Percentiles rank a stretch among this genome's conserved stretches.
Evolutionary conservation across 2,329 filamentous ascomycete genomes (phyloP).

Genomic region (Claviceps fusiformis): DNA sequence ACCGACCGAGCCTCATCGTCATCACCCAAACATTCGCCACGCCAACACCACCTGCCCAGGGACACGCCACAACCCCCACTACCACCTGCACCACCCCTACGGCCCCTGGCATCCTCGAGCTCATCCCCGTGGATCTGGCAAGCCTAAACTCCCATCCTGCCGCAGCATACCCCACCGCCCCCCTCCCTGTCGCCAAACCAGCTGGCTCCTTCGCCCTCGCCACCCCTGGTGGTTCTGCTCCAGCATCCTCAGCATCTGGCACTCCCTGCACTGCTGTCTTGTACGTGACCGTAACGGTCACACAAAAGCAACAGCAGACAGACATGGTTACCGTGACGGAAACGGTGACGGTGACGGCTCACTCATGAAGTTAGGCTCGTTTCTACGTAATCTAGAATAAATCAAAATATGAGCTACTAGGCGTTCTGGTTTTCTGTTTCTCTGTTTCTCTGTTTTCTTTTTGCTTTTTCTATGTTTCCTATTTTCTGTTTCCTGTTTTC

Average conservation of each 20-base stretch:
- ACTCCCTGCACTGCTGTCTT: constrained; percentile 14
- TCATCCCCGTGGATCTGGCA: constrained; percentile 15
- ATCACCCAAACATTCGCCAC: constrained; percentile 16
- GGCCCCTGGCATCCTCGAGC: constrained; percentile 13
- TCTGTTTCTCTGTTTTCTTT: not conserved
- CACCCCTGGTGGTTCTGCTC: not conserved
- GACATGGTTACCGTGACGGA: constrained; percentile 22
- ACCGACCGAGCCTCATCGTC: constrained; percentile 7
- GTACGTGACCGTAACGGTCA: constrained; percentile 22
- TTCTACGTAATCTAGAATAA: no score
- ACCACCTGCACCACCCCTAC: not conserved
- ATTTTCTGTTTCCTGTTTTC: not conserved
- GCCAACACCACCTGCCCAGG: constrained; percentile 7
- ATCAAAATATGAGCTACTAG: no score
- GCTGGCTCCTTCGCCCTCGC: constrained; percentile 5
- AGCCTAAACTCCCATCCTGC: not conserved
- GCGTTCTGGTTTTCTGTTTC: no score
- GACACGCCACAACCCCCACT: constrained; percentile 3
- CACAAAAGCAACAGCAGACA: constrained; percentile 16
- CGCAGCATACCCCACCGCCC: constrained; percentile 1
- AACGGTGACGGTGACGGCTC: constrained; percentile 6
- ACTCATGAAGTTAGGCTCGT: not conserved
- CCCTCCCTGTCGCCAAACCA: not conserved
- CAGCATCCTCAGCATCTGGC: constrained; percentile 1
- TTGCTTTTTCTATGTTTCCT: not conserved